Conservation (phyloP, 2,329 filamentous ascomycete genomes). For the Aureobasidium lini region DNA sequence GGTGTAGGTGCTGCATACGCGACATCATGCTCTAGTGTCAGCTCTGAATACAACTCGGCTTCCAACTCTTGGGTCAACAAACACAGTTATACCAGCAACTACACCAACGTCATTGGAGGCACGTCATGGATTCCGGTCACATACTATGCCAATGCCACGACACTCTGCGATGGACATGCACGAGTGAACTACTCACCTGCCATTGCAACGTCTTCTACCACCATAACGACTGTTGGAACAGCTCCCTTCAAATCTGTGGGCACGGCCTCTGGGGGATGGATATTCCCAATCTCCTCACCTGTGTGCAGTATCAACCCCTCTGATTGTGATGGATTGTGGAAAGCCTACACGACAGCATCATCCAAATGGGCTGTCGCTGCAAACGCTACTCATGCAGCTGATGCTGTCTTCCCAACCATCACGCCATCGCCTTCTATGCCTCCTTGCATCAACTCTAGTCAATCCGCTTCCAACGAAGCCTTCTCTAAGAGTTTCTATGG, state of each 20-base stretch:
- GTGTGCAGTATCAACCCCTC: slow-evolving; percentile 20
- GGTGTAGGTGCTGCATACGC: slow-evolving; percentile 10
- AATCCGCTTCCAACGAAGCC: slow-evolving; percentile 13
- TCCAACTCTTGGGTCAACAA: slow-evolving; percentile 9
- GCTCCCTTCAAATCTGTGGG: slow-evolving; percentile 15
- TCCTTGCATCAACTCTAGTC: slow-evolving; percentile 19
- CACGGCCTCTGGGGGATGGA: slow-evolving; percentile 10
- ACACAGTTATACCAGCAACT: neutral
- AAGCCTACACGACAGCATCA: slow-evolving; percentile 21
- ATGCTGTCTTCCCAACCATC: slow-evolving; percentile 7
- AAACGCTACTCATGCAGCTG: slow-evolving; percentile 3
- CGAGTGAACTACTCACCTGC: slow-evolving; percentile 23
- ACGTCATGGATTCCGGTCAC: slow-evolving; percentile 17
- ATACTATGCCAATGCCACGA: slow-evolving; percentile 24
- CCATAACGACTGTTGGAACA: slow-evolving; percentile 12
- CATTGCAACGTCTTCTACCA: slow-evolving; percentile 17
- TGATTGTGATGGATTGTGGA: slow-evolving; percentile 25
- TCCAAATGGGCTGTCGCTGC: slow-evolving; percentile 12
- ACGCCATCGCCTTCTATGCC: slow-evolving; percentile 21
- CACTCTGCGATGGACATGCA: slow-evolving; percentile 25
- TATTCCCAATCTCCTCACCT: slow-evolving; percentile 19
- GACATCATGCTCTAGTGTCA: neutral
- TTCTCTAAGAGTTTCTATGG: slow-evolving; percentile 19
- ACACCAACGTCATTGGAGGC: slow-evolving; percentile 15
- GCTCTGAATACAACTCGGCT: slow-evolving; percentile 5